These are phyloP conservation scores for Camelina laxa DNA, from an alignment of 345 rosid species.

Conservation along the genomic window DNA sequence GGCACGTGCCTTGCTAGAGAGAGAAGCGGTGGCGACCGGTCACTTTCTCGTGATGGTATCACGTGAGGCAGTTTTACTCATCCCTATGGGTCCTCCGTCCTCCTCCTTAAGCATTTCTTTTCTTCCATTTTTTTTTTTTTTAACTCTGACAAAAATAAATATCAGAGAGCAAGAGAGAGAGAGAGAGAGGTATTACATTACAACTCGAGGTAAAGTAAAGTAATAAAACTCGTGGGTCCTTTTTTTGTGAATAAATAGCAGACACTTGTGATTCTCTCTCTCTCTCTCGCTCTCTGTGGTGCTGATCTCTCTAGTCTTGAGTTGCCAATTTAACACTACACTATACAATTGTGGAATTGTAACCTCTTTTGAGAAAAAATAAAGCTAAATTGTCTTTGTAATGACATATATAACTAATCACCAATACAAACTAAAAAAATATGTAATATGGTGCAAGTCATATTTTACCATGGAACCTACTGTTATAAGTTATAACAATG, in stretches of 20 bases:
- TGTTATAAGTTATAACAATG: too few relatives aligned
- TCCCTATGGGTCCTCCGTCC: constrained; percentile 6
- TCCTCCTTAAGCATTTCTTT: too few relatives aligned
- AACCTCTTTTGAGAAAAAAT: too few relatives aligned
- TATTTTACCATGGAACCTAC: too few relatives aligned
- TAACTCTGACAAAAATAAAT: constrained; percentile 37
- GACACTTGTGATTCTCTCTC: constrained; percentile 7
- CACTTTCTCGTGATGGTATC: constrained; percentile 48
- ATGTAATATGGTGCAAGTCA: too few relatives aligned
- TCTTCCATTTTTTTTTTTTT: neutral
- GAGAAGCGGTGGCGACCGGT: constrained; percentile 41
- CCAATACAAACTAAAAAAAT: too few relatives aligned
- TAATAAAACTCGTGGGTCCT: constrained; percentile 23
- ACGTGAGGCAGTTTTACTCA: constrained; percentile 37
- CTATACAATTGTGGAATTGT: neutral
- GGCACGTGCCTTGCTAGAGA: constrained; percentile 43
- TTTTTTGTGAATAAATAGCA: constrained; percentile 21
- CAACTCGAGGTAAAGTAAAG: constrained; percentile 30
- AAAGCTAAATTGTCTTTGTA: too few relatives aligned
- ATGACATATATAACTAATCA: too few relatives aligned
- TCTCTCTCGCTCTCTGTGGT: neutral
- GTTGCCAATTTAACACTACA: neutral
- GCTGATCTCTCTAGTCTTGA: neutral
- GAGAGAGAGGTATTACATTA: neutral
- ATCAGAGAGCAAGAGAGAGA: constrained; percentile 12